Evolutionary conservation across 2,329 filamentous ascomycete species (phyloP).

Genomic region (Periglandula ipomoeae): DNA sequence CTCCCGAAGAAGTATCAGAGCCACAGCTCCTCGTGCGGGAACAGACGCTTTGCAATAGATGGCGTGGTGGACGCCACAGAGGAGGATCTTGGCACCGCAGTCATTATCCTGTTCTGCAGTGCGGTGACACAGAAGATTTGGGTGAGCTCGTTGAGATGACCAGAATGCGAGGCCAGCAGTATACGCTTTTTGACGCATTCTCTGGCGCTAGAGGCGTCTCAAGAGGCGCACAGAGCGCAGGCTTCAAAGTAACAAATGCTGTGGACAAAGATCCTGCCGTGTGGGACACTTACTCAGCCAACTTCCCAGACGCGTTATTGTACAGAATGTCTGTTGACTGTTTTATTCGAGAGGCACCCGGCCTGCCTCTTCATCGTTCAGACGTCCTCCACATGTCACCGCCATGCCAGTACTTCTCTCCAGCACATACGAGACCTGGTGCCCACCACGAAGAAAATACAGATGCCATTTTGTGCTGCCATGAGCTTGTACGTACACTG

Average conservation of each 20-base stretch:
- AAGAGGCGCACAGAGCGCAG: conserved; percentile 48
- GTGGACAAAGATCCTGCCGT: conserved; percentile 55
- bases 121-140: not conserved
- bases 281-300: conserved; percentile 45
- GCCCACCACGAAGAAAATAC: conserved; percentile 62
- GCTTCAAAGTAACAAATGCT: conserved; percentile 49
- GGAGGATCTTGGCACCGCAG: conserved; percentile 22
- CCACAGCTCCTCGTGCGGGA: conserved; percentile 20
- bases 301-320: conserved; percentile 45
- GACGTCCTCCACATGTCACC: conserved; percentile 70
- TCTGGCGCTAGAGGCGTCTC: conserved; percentile 66
- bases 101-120: not conserved
- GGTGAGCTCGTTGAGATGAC: no score
- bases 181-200: conserved; percentile 64
- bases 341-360: conserved; percentile 32
- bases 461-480: conserved; percentile 45
- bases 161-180: conserved; percentile 32
- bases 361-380: conserved; percentile 28
- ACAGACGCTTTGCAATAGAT: conserved; percentile 23
- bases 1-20: conserved; percentile 20
- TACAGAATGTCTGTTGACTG: conserved; percentile 37
- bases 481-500: conserved; percentile 44
- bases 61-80: conserved; percentile 18
- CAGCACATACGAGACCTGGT: conserved; percentile 60
- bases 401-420: conserved; percentile 69